A percentile compares a stretch with the other conserved stretches of the same genome.
These are phyloP conservation scores for Irpex rosettiformis DNA, from an alignment of 1,284 basidiomycete genomes.

Conservation along the genomic window DNA sequence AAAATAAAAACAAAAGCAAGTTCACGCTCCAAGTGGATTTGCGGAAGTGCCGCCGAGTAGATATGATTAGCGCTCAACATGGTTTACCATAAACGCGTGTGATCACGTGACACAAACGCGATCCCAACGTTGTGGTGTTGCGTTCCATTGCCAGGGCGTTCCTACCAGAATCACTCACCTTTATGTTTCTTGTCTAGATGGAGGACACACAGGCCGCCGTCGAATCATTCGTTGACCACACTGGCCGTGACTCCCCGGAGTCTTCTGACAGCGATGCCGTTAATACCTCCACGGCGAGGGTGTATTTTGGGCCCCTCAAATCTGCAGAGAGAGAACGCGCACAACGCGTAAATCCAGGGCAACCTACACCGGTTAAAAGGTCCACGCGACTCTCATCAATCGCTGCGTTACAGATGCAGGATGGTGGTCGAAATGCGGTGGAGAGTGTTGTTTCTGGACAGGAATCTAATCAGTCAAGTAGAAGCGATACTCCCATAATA, in stretches of 20 bases:
- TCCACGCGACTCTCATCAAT: slow-evolving; percentile 41
- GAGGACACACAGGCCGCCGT: slow-evolving; percentile 8
- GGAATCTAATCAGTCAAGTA: slow-evolving; percentile 17
- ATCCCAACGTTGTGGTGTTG: slow-evolving; percentile 24
- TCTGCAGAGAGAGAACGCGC: slow-evolving; percentile 52
- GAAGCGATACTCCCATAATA: slow-evolving; percentile 17
- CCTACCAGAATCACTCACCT: background rate
- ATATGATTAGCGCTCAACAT: background rate
- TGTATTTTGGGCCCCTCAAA: slow-evolving; percentile 51
- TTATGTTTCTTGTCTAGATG: slow-evolving; percentile 6
- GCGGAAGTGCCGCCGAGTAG: background rate
- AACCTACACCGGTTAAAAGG: slow-evolving; percentile 42
- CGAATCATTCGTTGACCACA: slow-evolving; percentile 6
- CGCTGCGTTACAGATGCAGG: slow-evolving; percentile 18
- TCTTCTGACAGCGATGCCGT: slow-evolving; percentile 24
- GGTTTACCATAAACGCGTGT: slow-evolving; percentile 10
- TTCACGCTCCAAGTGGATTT: no score
- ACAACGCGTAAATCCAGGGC: slow-evolving; percentile 29
- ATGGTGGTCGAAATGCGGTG: slow-evolving; percentile 19
- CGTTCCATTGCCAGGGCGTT: background rate
- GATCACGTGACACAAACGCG: slow-evolving; percentile 28
- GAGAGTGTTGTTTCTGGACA: slow-evolving; percentile 14
- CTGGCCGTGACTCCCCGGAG: slow-evolving; percentile 6
- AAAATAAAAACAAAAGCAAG: no score
- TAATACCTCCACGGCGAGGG: slow-evolving; percentile 27